These are phyloP conservation scores for Clonostachys chloroleuca DNA, from an alignment of 2,329 filamentous ascomycete genomes.

Conservation along the genomic window DNA sequence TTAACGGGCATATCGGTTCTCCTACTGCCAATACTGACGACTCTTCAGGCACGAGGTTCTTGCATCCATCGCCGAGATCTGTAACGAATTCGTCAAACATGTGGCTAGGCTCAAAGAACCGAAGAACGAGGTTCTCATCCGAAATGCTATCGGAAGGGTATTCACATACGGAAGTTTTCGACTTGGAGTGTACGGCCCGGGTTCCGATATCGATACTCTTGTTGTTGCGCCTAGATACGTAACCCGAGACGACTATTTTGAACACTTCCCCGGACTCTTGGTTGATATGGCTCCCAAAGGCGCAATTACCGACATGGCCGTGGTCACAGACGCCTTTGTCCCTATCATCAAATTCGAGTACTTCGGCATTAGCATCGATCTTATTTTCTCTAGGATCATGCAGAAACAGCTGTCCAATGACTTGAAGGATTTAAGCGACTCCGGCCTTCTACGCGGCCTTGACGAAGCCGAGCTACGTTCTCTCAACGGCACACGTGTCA, in stretches of 20 bases:
- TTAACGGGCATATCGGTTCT: neutral
- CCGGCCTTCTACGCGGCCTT: slow-evolving; percentile 77
- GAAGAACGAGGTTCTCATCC: slow-evolving; percentile 71
- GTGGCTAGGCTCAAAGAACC: slow-evolving; percentile 70
- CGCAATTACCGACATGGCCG: slow-evolving; percentile 79
- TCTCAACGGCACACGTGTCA: slow-evolving; percentile 91
- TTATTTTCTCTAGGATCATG: slow-evolving; percentile 79
- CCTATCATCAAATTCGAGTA: slow-evolving; percentile 98
- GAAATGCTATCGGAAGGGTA: slow-evolving; percentile 84
- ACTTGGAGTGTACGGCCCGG: slow-evolving; percentile 88
- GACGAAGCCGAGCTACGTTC: slow-evolving; percentile 85
- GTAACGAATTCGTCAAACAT: slow-evolving; percentile 80
- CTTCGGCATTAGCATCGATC: slow-evolving; percentile 85
- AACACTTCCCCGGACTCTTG: slow-evolving; percentile 78
- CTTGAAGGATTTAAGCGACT: slow-evolving; percentile 68
- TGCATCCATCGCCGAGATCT: slow-evolving; percentile 70
- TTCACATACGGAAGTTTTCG: slow-evolving; percentile 97
- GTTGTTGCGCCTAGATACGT: slow-evolving; percentile 90
- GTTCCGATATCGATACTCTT: slow-evolving; percentile 96
- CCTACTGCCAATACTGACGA: neutral
- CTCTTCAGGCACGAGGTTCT: slow-evolving; percentile 63
- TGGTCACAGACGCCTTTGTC: slow-evolving; percentile 86
- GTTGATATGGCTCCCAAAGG: slow-evolving; percentile 69
- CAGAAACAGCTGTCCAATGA: slow-evolving; percentile 65
- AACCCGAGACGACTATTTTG: slow-evolving; percentile 85